phyloP scores from a whole-genome alignment of 225 moss, liverwort and hornwort species.

The Physcomitrium patens region DNA sequence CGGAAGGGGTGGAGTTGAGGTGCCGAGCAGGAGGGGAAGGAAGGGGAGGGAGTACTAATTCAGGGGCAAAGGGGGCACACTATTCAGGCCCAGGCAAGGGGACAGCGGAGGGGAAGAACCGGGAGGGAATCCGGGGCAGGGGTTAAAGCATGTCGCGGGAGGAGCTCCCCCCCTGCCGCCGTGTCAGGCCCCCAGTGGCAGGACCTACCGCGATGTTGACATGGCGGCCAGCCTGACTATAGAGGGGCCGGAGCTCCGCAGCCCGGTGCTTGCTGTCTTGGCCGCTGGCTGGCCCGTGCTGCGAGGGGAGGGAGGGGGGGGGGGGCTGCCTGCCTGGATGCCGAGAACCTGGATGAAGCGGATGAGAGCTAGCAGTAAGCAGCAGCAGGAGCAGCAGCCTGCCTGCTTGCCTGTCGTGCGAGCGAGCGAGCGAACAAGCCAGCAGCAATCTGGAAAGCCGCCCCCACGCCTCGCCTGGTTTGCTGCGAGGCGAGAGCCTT shows the following conservation, averaged over 20 bases:
- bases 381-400: neutral
- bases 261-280: neutral
- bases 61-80: neutral
- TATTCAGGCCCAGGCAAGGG: conserved; percentile 39
- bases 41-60: too few relatives aligned
- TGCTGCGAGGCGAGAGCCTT: conserved; percentile 35
- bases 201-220: neutral
- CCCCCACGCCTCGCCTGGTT: conserved; percentile 29
- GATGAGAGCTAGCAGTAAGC: neutral
- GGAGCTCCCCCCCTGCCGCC: neutral
- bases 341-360: neutral
- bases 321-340: too few relatives aligned
- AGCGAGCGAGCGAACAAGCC: conserved; percentile 33
- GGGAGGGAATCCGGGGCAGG: conserved; percentile 35
- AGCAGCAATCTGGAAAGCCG: conserved; percentile 39
- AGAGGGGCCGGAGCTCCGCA: neutral
- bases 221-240: neutral
- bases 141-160: neutral
- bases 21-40: neutral
- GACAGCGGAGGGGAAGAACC: conserved; percentile 32
- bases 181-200: neutral
- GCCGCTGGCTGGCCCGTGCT: conserved; percentile 9
- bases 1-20: neutral
- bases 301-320: too few relatives aligned
- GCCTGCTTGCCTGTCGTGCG: conserved; percentile 9